Conservation (phyloP, 371 early-diverging fungal species). For the Scutellospora calospora region DNA sequence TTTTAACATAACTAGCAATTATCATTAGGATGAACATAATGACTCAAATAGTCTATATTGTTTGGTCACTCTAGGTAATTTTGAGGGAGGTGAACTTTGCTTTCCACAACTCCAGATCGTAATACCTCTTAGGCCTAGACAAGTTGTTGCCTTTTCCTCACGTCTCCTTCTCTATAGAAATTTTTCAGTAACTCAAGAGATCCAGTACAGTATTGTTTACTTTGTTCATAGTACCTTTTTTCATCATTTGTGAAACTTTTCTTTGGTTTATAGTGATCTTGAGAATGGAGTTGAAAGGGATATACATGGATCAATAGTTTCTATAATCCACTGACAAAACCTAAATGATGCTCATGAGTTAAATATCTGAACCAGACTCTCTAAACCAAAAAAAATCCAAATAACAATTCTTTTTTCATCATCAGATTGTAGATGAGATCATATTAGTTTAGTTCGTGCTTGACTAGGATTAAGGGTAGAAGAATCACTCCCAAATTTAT, state of each 20-base stretch:
- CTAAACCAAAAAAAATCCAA: not conserved
- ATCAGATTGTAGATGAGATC: not conserved
- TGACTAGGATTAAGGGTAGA: conserved; percentile 10
- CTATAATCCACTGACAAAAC: not conserved
- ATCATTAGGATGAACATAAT: conserved; percentile 26
- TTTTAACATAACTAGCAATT: conserved; percentile 31
- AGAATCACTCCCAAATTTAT: not conserved
- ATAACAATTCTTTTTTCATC: not conserved
- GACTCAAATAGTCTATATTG: not conserved
- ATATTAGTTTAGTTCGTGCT: conserved; percentile 20
- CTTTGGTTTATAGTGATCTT: not conserved
- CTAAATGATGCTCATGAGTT: not conserved
- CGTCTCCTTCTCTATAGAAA: not conserved
- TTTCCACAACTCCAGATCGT: not conserved
- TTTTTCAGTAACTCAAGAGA: not conserved
- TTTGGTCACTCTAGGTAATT: not conserved
- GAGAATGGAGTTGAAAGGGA: not conserved
- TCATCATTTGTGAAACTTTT: not conserved
- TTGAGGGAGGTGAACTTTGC: too few relatives aligned
- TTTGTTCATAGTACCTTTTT: conserved; percentile 22
- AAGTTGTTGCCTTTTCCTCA: conserved; percentile 12
- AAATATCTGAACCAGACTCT: not conserved
- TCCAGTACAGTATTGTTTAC: conserved; percentile 24
- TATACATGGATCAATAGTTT: not conserved
- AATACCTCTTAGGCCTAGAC: not conserved